Evolutionary conservation across 23 red algal species (phyloP).

Genomic region (Gracilaria gracilis): DNA sequence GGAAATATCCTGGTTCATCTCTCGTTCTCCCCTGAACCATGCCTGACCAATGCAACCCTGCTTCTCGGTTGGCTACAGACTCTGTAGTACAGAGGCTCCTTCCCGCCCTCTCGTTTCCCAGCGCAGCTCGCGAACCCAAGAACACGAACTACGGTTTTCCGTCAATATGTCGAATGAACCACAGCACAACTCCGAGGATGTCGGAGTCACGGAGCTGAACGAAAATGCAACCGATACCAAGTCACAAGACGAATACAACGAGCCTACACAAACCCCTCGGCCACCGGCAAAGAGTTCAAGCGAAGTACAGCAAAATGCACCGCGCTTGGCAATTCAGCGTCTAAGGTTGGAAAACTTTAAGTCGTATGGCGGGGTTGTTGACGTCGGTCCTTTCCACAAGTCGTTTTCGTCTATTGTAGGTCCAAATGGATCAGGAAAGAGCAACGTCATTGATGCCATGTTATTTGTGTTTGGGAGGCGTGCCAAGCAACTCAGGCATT

Average conservation of each 20-base stretch:
- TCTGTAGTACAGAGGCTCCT: not conserved
- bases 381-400: conserved; percentile 96
- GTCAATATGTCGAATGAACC: not conserved
- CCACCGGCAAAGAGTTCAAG: not conserved
- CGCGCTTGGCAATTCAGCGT: conserved; percentile 78
- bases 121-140: not conserved
- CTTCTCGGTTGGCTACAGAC: no score
- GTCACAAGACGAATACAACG: not conserved
- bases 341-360: conserved; percentile 96
- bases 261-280: not conserved
- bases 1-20: not conserved
- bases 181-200: not conserved
- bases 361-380: conserved; percentile 89
- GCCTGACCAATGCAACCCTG: no score
- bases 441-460: conserved; percentile 98
- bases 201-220: not conserved
- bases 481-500: conserved; percentile 92
- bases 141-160: not conserved
- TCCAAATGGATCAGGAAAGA: conserved; percentile 97
- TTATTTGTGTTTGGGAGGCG: conserved; percentile 97
- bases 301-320: not conserved
- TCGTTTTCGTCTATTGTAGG: conserved; percentile 95
- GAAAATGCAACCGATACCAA: not conserved
- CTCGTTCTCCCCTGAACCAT: not conserved
- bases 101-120: not conserved